Evolutionary conservation across 345 rosid species (phyloP).

Genomic region (Geranium rotundifolium): DNA sequence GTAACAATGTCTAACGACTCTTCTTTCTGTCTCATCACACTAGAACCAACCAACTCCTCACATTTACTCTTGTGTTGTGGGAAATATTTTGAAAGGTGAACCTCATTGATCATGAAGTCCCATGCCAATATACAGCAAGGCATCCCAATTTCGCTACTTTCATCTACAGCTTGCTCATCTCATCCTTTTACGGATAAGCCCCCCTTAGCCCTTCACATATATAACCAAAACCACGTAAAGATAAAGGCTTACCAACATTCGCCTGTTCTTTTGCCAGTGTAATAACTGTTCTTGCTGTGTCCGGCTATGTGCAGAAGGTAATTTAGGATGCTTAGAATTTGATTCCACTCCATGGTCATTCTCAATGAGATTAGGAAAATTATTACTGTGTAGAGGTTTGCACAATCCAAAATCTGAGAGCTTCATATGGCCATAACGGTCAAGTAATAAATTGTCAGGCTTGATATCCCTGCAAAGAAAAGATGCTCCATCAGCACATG

Average conservation of each 20-base stretch:
- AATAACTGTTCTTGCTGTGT: slow-evolving; percentile 50
- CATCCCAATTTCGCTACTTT: no score
- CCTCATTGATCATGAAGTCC: background rate
- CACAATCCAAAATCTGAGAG: slow-evolving; percentile 97
- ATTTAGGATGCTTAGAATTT: background rate
- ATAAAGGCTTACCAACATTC: slow-evolving; percentile 52
- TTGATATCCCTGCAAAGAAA: slow-evolving; percentile 66
- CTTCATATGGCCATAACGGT: slow-evolving; percentile 83
- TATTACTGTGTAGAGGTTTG: slow-evolving; percentile 83
- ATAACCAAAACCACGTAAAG: background rate
- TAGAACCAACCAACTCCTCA: background rate
- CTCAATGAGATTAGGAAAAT: slow-evolving; percentile 57
- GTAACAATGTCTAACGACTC: no score
- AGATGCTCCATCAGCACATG: background rate
- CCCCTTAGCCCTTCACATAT: background rate
- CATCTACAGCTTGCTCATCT: background rate
- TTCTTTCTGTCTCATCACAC: background rate
- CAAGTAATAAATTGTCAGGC: slow-evolving; percentile 88
- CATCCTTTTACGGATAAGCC: background rate
- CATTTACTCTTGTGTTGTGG: no score
- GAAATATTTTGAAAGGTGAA: background rate
- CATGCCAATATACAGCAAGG: background rate
- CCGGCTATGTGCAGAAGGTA: background rate
- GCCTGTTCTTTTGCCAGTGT: slow-evolving; percentile 85
- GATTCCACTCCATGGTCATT: slow-evolving; percentile 23